Base-by-base conservation (phyloP, 2,329 filamentous ascomycete species). In the Emergomyces africanus region DNA sequence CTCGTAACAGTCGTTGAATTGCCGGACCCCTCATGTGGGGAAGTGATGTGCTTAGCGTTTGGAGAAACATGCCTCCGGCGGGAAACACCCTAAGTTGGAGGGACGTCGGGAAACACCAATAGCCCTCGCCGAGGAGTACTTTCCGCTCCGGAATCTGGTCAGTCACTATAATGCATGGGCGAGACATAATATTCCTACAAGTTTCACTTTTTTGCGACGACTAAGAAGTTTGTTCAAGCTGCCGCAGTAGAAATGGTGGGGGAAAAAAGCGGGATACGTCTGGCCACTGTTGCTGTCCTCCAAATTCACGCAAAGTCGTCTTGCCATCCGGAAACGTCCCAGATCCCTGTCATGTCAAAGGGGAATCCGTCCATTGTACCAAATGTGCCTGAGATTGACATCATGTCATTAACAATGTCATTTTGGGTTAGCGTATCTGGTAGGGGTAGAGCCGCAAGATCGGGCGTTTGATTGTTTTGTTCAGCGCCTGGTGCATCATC, bases 301-400 rank as follows among this genome's bases (percentile, higher is more conserved):
- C 28, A n/a, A 20, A 50, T 50, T 50, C 20, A 49, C 20, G 30
- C 35, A 41, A 51, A 55, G 60, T 60, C 60, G 44, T 63, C 62
- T 55, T 64, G 61, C 44, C 61, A 54, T 46, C 74, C 73, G 41
- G 73, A 73, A 14, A 75, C 70, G 64, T 75, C 74, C 74, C 74
- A 76, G 42, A 76, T 75, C 33, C 74, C 74, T 5, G 74, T 75
- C 74, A 76, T 76, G 61, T 76, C 74, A 61, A 76, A 75, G 23
- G 74, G 74, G 61, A 76, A 75, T 1, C 74, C 74, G 60, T 76
- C 74, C 73, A 76, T 75, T 5, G 74, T 75, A 10, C 73, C 74
- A 57, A 76, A 76, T 0, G 73, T 74, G 59, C 72, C 72, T 1
- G 74, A 75, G 44, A 76, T 75, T 0, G 73, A 75, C 74, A 76